A percentile compares a stretch with the other conserved stretches of the same genome.
phyloP scores from a whole-genome alignment of 2,329 filamentous ascomycete species.

The Graphiopsis chlorocephala region DNA sequence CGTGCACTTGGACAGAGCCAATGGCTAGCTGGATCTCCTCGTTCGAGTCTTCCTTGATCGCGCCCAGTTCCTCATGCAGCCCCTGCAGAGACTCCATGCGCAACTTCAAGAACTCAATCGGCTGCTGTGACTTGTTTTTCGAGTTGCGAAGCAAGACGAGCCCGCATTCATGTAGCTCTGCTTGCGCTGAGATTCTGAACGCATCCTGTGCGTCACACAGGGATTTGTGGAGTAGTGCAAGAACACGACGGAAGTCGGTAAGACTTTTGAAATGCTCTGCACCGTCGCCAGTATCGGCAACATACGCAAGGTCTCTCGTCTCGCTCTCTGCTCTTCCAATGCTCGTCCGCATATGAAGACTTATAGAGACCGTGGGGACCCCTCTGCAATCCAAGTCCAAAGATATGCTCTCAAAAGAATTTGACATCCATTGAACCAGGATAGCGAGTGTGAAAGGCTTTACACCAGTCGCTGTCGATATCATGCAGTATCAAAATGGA shows the following conservation, averaged over 20 bases:
- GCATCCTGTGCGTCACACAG: neutral
- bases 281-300: neutral
- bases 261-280: neutral
- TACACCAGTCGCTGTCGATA: neutral
- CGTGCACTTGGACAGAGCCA: neutral
- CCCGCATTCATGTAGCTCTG: neutral
- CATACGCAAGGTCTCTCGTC: neutral
- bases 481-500: neutral
- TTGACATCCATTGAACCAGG: neutral
- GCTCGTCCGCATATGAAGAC: too few species aligned
- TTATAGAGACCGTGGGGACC: too few species aligned
- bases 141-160: neutral
- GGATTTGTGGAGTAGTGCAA: neutral
- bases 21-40: neutral
- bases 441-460: neutral
- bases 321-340: neutral
- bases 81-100: neutral
- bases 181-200: neutral
- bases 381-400: neutral
- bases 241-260: neutral
- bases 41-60: neutral
- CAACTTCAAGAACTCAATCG: neutral
- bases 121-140: neutral
- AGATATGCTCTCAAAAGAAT: neutral
- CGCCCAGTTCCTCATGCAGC: neutral